A percentile compares a stretch with the other conserved stretches of the same genome.
Evolutionary conservation across 2,329 filamentous ascomycete species (phyloP).

Genomic region (Diaporthe sp.): DNA sequence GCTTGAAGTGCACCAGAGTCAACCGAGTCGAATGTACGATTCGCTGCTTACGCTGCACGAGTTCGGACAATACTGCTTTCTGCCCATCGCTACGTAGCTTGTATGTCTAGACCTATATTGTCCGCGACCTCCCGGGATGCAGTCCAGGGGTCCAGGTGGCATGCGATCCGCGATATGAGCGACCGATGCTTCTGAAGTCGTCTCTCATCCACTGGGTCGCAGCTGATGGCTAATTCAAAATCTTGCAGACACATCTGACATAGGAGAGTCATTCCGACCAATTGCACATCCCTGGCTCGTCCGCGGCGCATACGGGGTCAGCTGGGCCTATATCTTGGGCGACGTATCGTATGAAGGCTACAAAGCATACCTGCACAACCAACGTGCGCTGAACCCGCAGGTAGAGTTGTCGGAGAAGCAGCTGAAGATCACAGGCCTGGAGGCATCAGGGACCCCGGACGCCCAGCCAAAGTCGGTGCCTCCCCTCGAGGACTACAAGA

Average conservation of each 20-base stretch:
- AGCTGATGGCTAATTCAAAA: neutral
- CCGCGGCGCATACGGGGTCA: constrained; percentile 87
- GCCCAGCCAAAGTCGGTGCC: constrained; percentile 62
- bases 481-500: constrained; percentile 89
- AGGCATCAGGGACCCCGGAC: constrained; percentile 46
- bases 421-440: constrained; percentile 64
- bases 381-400: constrained; percentile 79
- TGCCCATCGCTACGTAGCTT: constrained; percentile 96
- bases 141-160: neutral
- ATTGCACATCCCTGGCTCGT: constrained; percentile 90
- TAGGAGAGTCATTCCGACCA: constrained; percentile 95
- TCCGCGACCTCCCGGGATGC: neutral
- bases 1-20: constrained; percentile 80
- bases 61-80: constrained; percentile 89
- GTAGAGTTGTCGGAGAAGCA: constrained; percentile 66
- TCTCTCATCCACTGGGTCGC: neutral
- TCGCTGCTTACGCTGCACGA: constrained; percentile 91
- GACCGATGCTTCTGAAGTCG: neutral
- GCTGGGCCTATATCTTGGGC: constrained; percentile 92
- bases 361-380: constrained; percentile 92
- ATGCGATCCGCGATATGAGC: neutral
- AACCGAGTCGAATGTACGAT: constrained; percentile 88
- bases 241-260: constrained; percentile 78
- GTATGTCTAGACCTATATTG: constrained; percentile 54
- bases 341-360: constrained; percentile 96